Evolutionary conservation across 768 basidiomycete genomes (phyloP).

Genomic region (Leccinum obscurum): DNA sequence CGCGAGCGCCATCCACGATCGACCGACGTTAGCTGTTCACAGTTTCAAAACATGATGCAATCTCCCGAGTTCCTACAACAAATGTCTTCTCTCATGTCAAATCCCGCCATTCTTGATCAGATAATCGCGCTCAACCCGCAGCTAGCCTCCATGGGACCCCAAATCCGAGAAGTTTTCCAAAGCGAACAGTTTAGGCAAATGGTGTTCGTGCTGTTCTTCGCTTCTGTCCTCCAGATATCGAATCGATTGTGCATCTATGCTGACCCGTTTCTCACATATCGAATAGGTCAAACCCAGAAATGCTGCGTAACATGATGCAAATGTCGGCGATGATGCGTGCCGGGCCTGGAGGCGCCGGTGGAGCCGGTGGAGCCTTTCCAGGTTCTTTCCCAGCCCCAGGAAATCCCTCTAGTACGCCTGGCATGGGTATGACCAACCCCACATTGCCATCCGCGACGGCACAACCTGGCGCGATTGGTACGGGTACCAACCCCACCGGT

Average conservation of each 20-base stretch:
- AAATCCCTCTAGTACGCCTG: slow-evolving; percentile 36
- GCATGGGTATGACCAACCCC: slow-evolving; percentile 24
- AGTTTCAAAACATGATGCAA: slow-evolving; percentile 86
- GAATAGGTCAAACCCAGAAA: slow-evolving; percentile 71
- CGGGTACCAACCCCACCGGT: slow-evolving; percentile 18
- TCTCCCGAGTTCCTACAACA: slow-evolving; percentile 83
- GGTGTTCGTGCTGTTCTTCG: slow-evolving; percentile 48
- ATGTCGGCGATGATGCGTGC: slow-evolving; percentile 50
- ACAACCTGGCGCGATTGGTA: slow-evolving; percentile 25
- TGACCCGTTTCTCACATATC: neutral
- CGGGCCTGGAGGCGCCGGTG: slow-evolving; percentile 40
- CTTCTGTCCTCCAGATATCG: neutral
- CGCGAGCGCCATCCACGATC: neutral
- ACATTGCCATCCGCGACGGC: slow-evolving; percentile 18
- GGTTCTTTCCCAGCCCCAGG: slow-evolving; percentile 63
- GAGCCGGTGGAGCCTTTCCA: slow-evolving; percentile 26
- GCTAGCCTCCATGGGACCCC: slow-evolving; percentile 71
- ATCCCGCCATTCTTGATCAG: slow-evolving; percentile 88
- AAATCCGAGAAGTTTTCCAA: slow-evolving; percentile 76
- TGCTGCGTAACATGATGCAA: slow-evolving; percentile 71
- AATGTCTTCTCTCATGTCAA: slow-evolving; percentile 84
- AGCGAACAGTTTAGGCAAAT: slow-evolving; percentile 73
- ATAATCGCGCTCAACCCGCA: slow-evolving; percentile 83
- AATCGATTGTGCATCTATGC: neutral
- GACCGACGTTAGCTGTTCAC: neutral